These are phyloP conservation scores for Davidsoniella eucalypti DNA, from an alignment of 2,329 filamentous ascomycete species.

Conservation along the genomic window DNA sequence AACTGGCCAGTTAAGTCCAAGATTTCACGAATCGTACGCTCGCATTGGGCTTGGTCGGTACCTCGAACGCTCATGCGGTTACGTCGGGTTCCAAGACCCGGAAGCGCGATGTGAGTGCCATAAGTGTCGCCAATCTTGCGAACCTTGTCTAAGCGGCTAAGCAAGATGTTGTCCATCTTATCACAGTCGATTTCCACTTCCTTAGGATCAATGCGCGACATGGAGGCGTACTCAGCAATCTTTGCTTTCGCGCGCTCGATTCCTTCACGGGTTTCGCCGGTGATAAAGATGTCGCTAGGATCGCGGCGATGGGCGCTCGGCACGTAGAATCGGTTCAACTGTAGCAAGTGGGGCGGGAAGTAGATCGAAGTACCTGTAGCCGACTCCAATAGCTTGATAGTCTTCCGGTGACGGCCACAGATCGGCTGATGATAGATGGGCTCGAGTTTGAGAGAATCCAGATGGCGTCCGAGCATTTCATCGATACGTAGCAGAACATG, in stretches of 20 bases:
- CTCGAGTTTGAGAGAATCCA: constrained; percentile 70
- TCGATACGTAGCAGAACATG: constrained; percentile 94
- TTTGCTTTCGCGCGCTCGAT: constrained; percentile 84
- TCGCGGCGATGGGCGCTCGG: constrained; percentile 66
- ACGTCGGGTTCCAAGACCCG: constrained; percentile 69
- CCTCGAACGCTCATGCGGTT: constrained; percentile 81
- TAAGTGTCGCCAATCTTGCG: constrained; percentile 96
- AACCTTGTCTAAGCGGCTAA: constrained; percentile 86
- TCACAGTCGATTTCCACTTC: constrained; percentile 77
- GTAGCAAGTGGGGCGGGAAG: constrained; percentile 86
- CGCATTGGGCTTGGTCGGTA: constrained; percentile 81
- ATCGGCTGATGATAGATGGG: constrained; percentile 79
- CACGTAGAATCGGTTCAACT: constrained; percentile 79
- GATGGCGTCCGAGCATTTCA: constrained; percentile 59
- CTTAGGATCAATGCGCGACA: constrained; percentile 75
- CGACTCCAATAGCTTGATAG: constrained; percentile 95
- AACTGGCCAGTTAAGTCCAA: constrained; percentile 97
- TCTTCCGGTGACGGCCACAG: constrained; percentile 85
- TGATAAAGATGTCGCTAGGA: constrained; percentile 86
- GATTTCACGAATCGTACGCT: constrained; percentile 85
- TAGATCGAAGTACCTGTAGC: constrained; percentile 94
- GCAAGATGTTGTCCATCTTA: constrained; percentile 88
- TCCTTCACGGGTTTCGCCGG: constrained; percentile 68
- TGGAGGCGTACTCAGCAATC: constrained; percentile 67
- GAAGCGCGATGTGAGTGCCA: constrained; percentile 86